These are phyloP conservation scores for Fusarium incarnatum DNA, from an alignment of 2,329 filamentous ascomycete genomes.

Conservation along the genomic window DNA sequence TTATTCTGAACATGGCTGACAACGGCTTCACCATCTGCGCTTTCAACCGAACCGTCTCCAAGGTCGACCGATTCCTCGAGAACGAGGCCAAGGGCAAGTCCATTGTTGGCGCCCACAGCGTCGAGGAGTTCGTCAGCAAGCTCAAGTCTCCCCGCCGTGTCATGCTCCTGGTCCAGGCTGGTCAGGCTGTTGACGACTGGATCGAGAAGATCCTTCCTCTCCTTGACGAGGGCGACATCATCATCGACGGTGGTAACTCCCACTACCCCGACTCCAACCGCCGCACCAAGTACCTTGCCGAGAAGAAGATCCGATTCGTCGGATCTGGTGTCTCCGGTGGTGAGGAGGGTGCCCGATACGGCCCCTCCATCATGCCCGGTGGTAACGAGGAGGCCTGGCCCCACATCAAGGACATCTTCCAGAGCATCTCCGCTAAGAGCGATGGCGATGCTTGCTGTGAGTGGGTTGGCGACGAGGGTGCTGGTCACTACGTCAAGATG, in stretches of 20 bases:
- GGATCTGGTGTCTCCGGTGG: conserved; percentile 98
- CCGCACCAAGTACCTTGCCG: conserved; percentile 86
- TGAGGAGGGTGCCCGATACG: conserved; percentile 98
- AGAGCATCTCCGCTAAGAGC: conserved; percentile 97
- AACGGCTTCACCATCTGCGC: conserved; percentile 96
- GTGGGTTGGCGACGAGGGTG: conserved; percentile 99
- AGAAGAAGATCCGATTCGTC: conserved; percentile 94
- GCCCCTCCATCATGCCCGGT: conserved; percentile 98
- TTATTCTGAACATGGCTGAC: conserved; percentile 90
- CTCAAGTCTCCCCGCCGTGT: conserved; percentile 96
- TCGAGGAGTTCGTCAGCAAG: conserved; percentile 95
- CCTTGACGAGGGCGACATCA: conserved; percentile 90
- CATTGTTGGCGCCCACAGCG: conserved; percentile 91
- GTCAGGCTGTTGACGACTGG: conserved; percentile 98
- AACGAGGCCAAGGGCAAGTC: conserved; percentile 97
- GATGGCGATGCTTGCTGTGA: conserved; percentile 98
- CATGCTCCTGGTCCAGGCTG: conserved; percentile 99
- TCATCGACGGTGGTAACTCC: conserved; percentile 98
- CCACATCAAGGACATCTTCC: conserved; percentile 98
- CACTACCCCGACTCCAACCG: conserved; percentile 99
- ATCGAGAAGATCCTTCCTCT: conserved; percentile 92
- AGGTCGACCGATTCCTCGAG: conserved; percentile 93
- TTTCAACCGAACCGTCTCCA: conserved; percentile 98
- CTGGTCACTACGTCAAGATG: conserved; percentile 99
- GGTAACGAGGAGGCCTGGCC: conserved; percentile 98